Base-by-base conservation (phyloP, 2,329 filamentous ascomycete genomes). In the Pseudocercospora macadamiae region DNA sequence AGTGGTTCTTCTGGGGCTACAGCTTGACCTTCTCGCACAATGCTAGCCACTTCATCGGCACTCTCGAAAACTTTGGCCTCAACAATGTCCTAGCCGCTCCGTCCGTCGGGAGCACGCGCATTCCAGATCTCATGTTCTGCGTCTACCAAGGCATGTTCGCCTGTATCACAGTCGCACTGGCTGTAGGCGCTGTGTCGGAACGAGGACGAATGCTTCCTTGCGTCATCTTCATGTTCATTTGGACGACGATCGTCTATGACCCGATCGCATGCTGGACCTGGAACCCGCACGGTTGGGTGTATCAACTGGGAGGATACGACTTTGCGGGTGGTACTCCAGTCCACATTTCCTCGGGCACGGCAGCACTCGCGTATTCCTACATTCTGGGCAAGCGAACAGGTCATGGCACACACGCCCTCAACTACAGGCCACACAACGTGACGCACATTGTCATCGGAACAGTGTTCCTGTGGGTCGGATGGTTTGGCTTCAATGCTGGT, bases 401-500 rank as follows among this genome's bases (percentile, higher is more conserved):
- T 19, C 90, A 96, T 73, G 90, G 90, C 51, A 96, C 91, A 25
- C 88, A 92, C 71, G 90, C 93, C 74, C 82, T 96, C 68, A 96
- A 96, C 78, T 96, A 93, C 76, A 89, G 92, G 51, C 92, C 92
- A 8, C 92, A 96, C 79, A 96, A 96, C 69, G 91, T 96, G 47
- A 95, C 91, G 3, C 90, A 96, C 74, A 92, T 96, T 66, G 91
- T 96, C 53, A 89, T 96, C 56, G 92, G 92, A 26, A 96, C 92
- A 2, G 91, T 96, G 47, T 96, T 96, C 77, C 86, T 96, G 14
- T 96, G 92, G 91, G 89, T 96, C 14, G 92, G 92, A 54, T 96
- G 91, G 92, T 96, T 96, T 70, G 92, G 92, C 48, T 96, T 96
- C 85, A 96, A 99, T 82, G 95, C 93, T 70, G 95, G 95, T 64